Percentiles rank a stretch among this genome's conserved stretches.
Conservation (phyloP, 129 eudicot genomes). For the Logfia minima region DNA sequence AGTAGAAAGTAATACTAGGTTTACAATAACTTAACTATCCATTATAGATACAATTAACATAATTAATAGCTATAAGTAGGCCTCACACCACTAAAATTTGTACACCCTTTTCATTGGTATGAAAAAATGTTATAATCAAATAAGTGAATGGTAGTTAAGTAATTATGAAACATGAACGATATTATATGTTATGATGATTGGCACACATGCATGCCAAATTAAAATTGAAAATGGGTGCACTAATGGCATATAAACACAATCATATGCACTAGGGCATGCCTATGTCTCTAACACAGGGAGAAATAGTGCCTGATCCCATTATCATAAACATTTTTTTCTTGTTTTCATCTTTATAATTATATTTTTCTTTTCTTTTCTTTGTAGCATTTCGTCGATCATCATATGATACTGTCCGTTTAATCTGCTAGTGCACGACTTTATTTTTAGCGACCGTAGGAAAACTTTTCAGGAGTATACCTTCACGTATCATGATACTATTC, state of each 20-base stretch:
- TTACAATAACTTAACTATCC: too few species aligned
- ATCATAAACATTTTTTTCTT: not conserved
- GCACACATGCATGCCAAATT: conserved; percentile 36
- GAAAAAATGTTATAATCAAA: not conserved
- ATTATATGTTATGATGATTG: conserved; percentile 25
- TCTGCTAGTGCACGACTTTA: too few species aligned
- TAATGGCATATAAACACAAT: conserved; percentile 36
- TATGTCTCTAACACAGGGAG: conserved; percentile 27
- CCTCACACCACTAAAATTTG: too few species aligned
- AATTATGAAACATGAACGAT: conserved; percentile 8
- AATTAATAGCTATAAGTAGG: too few species aligned
- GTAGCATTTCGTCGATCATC: not conserved
- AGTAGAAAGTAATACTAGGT: too few species aligned
- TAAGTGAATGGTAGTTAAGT: conserved; percentile 12
- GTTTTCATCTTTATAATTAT: too few species aligned
- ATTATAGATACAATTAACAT: too few species aligned
- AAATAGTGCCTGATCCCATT: conserved; percentile 15
- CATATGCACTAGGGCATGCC: conserved; percentile 38
- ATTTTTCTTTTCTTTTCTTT: too few species aligned
- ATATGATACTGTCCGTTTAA: not conserved
- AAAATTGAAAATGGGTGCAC: conserved; percentile 17
- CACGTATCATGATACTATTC: too few species aligned
- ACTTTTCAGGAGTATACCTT: too few species aligned
- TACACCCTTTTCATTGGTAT: too few species aligned
- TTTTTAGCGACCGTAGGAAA: too few species aligned